These are phyloP conservation scores for Udeniomyces megalosporus DNA, from an alignment of 768 basidiomycete genomes.

Conservation along the genomic window DNA sequence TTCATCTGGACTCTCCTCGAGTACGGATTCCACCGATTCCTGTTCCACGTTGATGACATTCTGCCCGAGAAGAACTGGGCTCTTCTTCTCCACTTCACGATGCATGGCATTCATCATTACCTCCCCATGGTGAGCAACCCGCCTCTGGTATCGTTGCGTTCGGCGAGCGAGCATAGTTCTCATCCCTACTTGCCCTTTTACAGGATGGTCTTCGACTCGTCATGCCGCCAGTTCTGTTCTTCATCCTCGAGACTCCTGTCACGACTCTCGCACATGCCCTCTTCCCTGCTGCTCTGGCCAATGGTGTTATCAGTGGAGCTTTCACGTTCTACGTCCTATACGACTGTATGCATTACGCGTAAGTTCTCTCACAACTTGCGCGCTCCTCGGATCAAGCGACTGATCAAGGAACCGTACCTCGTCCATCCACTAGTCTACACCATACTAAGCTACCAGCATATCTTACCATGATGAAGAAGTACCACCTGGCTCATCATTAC, in stretches of 20 bases:
- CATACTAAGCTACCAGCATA: conserved; percentile 32
- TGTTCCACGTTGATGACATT: conserved; percentile 82
- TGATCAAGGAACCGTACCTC: too few species aligned
- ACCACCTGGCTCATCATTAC: conserved; percentile 80
- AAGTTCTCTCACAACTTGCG: conserved; percentile 31
- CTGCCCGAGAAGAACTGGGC: conserved; percentile 70
- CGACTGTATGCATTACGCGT: conserved; percentile 86
- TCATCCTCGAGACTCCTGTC: conserved; percentile 61
- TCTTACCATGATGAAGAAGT: conserved; percentile 84
- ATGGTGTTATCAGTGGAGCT: conserved; percentile 76
- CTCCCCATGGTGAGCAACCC: conserved; percentile 59
- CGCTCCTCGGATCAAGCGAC: neutral
- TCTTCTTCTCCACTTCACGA: conserved; percentile 72
- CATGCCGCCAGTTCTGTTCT: conserved; percentile 85
- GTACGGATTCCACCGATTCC: conserved; percentile 82
- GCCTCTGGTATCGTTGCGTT: neutral
- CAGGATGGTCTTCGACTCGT: conserved; percentile 68
- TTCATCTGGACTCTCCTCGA: conserved; percentile 88
- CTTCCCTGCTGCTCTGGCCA: conserved; percentile 71
- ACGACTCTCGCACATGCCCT: conserved; percentile 64
- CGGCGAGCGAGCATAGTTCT: conserved; percentile 47
- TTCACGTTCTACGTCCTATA: conserved; percentile 67
- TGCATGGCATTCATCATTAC: conserved; percentile 95
- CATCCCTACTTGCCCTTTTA: conserved; percentile 66
- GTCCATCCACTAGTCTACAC: neutral